Evolutionary conservation across 225 moss, liverwort and hornwort species (phyloP), one percentile per base, ranked within the genome.

Genomic region (Polytrichum formosum): DNA sequence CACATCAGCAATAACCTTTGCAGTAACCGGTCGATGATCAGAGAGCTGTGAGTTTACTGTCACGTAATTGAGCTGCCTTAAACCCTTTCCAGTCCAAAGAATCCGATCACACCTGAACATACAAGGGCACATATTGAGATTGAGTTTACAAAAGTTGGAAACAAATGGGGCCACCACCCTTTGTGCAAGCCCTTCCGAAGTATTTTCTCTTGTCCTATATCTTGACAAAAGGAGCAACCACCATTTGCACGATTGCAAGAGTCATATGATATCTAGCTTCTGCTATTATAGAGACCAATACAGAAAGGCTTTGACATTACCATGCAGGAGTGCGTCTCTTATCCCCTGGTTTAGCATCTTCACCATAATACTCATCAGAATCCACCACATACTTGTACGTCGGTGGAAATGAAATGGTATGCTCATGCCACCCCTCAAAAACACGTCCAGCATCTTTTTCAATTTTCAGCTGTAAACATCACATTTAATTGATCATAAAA

Each of bases 1-100:
- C 79, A 94, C 92, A 68, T 92, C 94, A 28, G 83, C 92, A 37
- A 92, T 28, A 61, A 97, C 90, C 64, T 81, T 80, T 30, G 86
- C 97, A 73, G 81, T 90, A 26, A 97, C 94, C 25, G 97, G 94
- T 72, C 94, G 87, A 87, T 97, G 97, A 72, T 97, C 97, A 55
- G 92, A 97, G 65, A 94, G 88, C 68, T 83, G 79, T 59, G 86
- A 89, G 78, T 92, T 91, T 46, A 90, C 77, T 70, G 89, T 83
- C 26, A 73, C 31, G 69, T 94, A 97, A 60, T 78, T 76, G 61
- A 87, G 53, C 74, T 86, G 73, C 16, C 92, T 85, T 23, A 97
- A 68, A 16, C 80, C 83, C 78, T 88, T 84, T 59, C 97, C 94
- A 59, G 79, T 74, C 64, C 90, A 94, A 22, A 97, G 63, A 65